Evolutionary conservation across 208 protist species (phyloP), one percentile per base, ranked within the genome.

Genomic region (Crithidia fasciculata): DNA sequence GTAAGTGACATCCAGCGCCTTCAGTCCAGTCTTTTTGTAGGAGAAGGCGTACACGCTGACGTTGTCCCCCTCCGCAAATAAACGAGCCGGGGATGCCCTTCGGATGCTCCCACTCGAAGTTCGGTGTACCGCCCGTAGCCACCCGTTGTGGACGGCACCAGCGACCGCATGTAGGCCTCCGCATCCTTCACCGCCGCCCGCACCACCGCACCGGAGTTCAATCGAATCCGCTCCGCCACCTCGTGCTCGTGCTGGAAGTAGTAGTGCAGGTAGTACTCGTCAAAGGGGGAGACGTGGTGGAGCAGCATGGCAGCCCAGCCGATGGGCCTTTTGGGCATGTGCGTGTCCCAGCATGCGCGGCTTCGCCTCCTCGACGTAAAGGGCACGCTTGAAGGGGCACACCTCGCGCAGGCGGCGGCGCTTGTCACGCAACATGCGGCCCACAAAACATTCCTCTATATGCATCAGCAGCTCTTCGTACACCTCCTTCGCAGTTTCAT

Each of bases 221-320:
- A 4, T 9, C 36, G 6, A 3, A 19, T n/a, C 5, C 18, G 6
- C 45, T 3, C 45, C 13, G 44, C 61, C 61, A 43, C 61, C n/a
- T 7, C 61, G 41, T 58, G 45, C 55, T 65, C 64, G 12, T 49
- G 52, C n/a, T 40, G 66, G 66, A 78, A 78, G 44, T 28, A 78
- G 52, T 72, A 53, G 36, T 73, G 74, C 58, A 72, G 19, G n/a
- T 16, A 58, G 47, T 69, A 69, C 41, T 28, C 15, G 39, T 78
- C 65, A 2, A 43, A 39, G 2, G 74, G 67, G 2, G 19, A 16
- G 28, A 16, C 18, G 50, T 61, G 74, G 53, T 78, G 74, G 15
- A 68, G 37, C 5, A 77, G 55, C 7, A 66, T 19, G 2, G 71
- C 43, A 6, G 53, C 40, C 60, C 62, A 76, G 12, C 37, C 40